Percentiles rank a stretch among this genome's conserved stretches.
phyloP scores from a whole-genome alignment of 345 rosid genomes.

The Euphorbia tirucalli region DNA sequence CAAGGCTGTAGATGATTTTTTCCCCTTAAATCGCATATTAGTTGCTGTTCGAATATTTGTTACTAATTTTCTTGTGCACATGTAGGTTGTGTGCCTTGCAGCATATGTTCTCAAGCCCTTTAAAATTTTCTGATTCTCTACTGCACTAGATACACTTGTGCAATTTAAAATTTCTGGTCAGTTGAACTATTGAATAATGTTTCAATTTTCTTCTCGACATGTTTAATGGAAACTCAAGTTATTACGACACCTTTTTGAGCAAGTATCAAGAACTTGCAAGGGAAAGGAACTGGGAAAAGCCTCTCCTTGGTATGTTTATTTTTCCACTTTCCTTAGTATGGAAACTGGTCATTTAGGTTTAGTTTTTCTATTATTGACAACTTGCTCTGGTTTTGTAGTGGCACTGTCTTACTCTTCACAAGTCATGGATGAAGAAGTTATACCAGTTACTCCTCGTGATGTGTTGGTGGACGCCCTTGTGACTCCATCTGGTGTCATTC shows the following conservation, averaged over 20 bases:
- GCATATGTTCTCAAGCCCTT: neutral
- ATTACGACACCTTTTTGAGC: conserved; percentile 78
- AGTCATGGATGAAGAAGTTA: conserved; percentile 64
- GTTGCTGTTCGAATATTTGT: neutral
- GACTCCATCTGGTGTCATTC: conserved; percentile 68
- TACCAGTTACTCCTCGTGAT: conserved; percentile 64
- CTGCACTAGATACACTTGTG: neutral
- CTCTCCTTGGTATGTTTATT: conserved; percentile 57
- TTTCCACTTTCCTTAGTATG: conserved; percentile 4
- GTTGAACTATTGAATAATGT: neutral
- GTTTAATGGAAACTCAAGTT: conserved; percentile 35
- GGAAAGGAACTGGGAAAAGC: conserved; percentile 67
- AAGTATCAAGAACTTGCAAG: conserved; percentile 68
- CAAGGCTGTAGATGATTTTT: neutral
- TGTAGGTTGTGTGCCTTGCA: no score
- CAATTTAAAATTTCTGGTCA: neutral
- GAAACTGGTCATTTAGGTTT: neutral
- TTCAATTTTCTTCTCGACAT: conserved; percentile 22
- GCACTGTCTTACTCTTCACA: conserved; percentile 86
- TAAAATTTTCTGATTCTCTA: neutral
- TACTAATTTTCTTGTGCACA: neutral
- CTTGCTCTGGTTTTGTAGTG: conserved; percentile 46
- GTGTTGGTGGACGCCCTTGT: conserved; percentile 71
- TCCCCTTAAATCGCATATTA: neutral
- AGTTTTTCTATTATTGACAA: neutral